These are phyloP conservation scores for Pleurotus tuber-regium DNA, from an alignment of 768 basidiomycete species.

Conservation along the genomic window DNA sequence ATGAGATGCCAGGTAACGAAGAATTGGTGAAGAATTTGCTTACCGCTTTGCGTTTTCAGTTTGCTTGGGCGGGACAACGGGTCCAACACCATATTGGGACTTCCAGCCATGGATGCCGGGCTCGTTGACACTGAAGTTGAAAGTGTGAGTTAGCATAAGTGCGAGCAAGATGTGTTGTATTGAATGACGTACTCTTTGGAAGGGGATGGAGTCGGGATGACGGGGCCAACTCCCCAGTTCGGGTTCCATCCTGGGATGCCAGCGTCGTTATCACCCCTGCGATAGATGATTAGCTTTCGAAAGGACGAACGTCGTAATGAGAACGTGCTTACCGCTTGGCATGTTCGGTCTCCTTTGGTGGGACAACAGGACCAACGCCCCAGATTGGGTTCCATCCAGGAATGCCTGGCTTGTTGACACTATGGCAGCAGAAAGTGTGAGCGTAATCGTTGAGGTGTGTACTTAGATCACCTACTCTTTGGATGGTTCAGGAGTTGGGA, in stretches of 20 bases:
- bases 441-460: neutral
- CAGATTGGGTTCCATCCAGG: neutral
- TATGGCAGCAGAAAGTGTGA: neutral
- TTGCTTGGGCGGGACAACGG: neutral
- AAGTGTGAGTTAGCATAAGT: neutral
- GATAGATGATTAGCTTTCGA: too few species aligned
- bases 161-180: neutral
- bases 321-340: too few species aligned
- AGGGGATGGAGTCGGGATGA: neutral
- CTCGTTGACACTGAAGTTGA: neutral
- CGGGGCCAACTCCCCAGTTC: neutral
- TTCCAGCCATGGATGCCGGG: neutral
- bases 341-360: too few species aligned
- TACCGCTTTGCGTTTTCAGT: neutral
- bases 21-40: neutral
- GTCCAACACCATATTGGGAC: neutral
- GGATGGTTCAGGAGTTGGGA: neutral
- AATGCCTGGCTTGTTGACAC: neutral
- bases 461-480: neutral
- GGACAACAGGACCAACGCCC: neutral
- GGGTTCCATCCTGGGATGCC: neutral
- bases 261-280: too few species aligned
- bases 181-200: neutral
- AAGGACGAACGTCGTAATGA: too few species aligned
- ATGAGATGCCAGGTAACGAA: too few species aligned